These are phyloP conservation scores for Fusarium tupiense DNA, from an alignment of 2,329 filamentous ascomycete genomes.

Conservation along the genomic window DNA sequence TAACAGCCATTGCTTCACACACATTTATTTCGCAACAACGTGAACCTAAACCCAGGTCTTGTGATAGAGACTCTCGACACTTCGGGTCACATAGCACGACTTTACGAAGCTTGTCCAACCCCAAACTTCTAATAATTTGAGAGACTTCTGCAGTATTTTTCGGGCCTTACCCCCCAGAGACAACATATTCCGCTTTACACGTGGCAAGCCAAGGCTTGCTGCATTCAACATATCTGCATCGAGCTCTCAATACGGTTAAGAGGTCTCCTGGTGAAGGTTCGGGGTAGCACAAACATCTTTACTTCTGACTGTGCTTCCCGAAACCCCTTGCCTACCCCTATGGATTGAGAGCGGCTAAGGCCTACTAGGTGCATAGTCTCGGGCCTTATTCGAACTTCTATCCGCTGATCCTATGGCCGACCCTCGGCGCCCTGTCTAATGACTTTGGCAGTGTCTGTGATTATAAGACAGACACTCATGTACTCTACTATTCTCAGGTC, in stretches of 20 bases:
- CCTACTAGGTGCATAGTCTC: no score
- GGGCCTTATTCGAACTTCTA: neutral
- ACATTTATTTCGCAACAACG: no score
- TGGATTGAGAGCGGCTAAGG: accelerated
- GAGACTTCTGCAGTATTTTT: accelerated
- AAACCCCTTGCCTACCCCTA: neutral
- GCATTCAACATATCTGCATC: neutral
- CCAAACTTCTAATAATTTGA: neutral
- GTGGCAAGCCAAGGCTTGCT: accelerated
- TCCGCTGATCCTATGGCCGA: accelerated
- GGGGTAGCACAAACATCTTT: neutral
- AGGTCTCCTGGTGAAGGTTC: accelerated
- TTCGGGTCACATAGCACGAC: neutral
- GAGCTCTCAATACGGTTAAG: neutral
- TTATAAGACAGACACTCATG: neutral
- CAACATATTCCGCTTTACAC: accelerated
- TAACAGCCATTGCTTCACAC: no score
- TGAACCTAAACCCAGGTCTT: no score
- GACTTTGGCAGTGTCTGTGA: accelerated
- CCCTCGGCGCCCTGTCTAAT: accelerated
- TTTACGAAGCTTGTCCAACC: no score
- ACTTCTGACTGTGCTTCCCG: neutral
- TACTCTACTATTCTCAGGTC: no score
- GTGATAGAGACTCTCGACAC: no score
- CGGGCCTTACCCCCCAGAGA: accelerated